A percentile compares a stretch with the other conserved stretches of the same genome.
These are phyloP conservation scores for Malassezia pachydermatis DNA, from an alignment of 1,284 basidiomycete genomes.

Conservation along the genomic window DNA sequence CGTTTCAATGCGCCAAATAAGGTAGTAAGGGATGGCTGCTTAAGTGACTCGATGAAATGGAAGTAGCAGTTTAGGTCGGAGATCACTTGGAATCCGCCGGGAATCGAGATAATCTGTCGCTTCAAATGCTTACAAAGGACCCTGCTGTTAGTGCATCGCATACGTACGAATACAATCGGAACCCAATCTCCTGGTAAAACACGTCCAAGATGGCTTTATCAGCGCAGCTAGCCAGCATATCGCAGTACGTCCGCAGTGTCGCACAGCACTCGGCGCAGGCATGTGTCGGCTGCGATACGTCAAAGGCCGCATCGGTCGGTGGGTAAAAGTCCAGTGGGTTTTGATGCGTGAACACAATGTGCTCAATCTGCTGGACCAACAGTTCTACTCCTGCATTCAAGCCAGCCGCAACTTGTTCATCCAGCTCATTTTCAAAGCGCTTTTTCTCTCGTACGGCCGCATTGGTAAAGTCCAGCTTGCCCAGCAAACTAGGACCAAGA, in stretches of 20 bases:
- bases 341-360: slow-evolving; percentile 74
- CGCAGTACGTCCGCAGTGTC: slow-evolving; percentile 79
- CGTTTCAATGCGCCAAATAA: slow-evolving; percentile 92
- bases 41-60: slow-evolving; percentile 59
- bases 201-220: slow-evolving; percentile 93
- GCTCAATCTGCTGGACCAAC: slow-evolving; percentile 93
- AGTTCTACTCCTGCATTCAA: slow-evolving; percentile 90
- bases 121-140: slow-evolving; percentile 95
- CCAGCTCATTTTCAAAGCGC: slow-evolving; percentile 77
- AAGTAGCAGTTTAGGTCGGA: slow-evolving; percentile 90
- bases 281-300: slow-evolving; percentile 59
- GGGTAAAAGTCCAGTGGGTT: slow-evolving; percentile 82
- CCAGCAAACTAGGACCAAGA: slow-evolving; percentile 54
- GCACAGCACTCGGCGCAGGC: slow-evolving; percentile 76
- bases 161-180: slow-evolving; percentile 87
- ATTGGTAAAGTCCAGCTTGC: slow-evolving; percentile 80
- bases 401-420: slow-evolving; percentile 83
- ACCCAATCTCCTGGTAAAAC: slow-evolving; percentile 91
- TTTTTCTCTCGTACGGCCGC: slow-evolving; percentile 91
- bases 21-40: slow-evolving; percentile 60
- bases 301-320: slow-evolving; percentile 44
- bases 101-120: slow-evolving; percentile 83
- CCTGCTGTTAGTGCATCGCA: too few relatives aligned
- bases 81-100: slow-evolving; percentile 88
- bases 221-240: slow-evolving; percentile 78